These are phyloP conservation scores for Histomonas meleagridis DNA, from an alignment of 208 protist genomes.

Conservation along the genomic window DNA sequence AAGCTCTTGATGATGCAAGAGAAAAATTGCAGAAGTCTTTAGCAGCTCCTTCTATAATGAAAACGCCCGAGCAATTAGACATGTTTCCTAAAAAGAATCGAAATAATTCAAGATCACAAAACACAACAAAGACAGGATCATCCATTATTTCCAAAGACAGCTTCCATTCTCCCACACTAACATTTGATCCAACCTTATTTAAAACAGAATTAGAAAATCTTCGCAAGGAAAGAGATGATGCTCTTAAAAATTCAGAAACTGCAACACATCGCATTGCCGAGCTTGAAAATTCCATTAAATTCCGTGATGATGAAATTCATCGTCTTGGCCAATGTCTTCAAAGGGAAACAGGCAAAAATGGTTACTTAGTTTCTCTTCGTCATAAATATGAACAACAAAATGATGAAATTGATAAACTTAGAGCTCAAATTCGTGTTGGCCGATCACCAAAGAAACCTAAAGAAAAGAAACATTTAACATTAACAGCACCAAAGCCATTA, in stretches of 20 bases:
- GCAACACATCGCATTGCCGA: not conserved
- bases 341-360: not conserved
- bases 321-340: not conserved
- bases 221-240: not conserved
- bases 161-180: not conserved
- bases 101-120: not conserved
- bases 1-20: not conserved
- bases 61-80: not conserved
- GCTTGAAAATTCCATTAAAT: not conserved
- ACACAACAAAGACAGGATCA: not conserved
- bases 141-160: not conserved
- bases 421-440: not conserved
- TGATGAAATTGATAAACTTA: not conserved
- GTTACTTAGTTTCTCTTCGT: not conserved
- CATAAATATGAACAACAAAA: constrained; percentile 17
- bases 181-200: not conserved
- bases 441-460: too few relatives aligned
- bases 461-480: too few relatives aligned
- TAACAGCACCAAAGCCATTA: not conserved
- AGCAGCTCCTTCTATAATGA: not conserved
- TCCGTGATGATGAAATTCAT: constrained; percentile 3
- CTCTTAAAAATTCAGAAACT: not conserved
- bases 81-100: not conserved
- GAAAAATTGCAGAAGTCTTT: not conserved
- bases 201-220: not conserved